Evolutionary conservation across 2,329 filamentous ascomycete genomes (phyloP).

Genomic region (Rutstroemia sp.): DNA sequence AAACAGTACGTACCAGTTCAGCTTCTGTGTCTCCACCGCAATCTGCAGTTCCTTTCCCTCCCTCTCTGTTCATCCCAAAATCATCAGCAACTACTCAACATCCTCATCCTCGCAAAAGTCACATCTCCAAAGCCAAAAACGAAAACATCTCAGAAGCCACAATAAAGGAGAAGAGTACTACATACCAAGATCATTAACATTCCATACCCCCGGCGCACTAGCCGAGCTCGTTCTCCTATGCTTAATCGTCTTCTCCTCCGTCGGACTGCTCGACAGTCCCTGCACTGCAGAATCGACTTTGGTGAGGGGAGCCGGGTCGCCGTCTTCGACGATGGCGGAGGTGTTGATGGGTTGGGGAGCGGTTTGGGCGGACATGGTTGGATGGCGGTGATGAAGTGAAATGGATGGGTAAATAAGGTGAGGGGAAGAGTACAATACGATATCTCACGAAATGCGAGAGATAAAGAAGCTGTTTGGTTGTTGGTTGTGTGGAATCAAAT

Average conservation of each 20-base stretch:
- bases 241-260: conserved; percentile 56
- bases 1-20: conserved; percentile 64
- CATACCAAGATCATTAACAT: conserved; percentile 81
- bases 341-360: conserved; percentile 15
- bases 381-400: neutral
- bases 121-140: neutral
- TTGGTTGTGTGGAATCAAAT: neutral
- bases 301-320: conserved; percentile 47
- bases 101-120: too few species aligned
- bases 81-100: neutral
- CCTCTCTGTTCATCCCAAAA: conserved; percentile 47
- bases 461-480: too few species aligned
- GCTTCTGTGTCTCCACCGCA: conserved; percentile 75
- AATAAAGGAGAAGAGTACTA: conserved; percentile 8
- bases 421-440: too few species aligned
- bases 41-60: conserved; percentile 66
- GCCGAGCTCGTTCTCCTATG: conserved; percentile 64
- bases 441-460: too few species aligned
- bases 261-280: conserved; percentile 62
- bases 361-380: conserved; percentile 43
- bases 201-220: conserved; percentile 64
- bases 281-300: conserved; percentile 92
- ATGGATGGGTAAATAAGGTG: neutral
- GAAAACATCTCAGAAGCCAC: conserved; percentile 4
- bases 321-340: neutral